phyloP scores from a whole-genome alignment of 2,329 filamentous ascomycete species.

The Pestalotiopsis sp. region DNA sequence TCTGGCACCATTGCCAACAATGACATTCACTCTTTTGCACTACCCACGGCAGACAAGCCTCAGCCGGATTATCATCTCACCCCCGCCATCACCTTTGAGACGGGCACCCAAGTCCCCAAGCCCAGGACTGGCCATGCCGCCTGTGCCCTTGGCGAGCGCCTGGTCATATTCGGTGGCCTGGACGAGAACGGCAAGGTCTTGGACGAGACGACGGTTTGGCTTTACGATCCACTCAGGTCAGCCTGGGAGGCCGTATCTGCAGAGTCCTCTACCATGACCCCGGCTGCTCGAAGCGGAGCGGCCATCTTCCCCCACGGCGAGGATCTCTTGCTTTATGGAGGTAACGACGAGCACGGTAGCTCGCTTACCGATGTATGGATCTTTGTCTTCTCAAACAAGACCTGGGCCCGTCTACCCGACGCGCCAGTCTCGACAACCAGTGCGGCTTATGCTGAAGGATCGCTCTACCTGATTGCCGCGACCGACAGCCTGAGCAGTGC shows the following conservation, averaged over 20 bases:
- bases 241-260: slow-evolving; percentile 36
- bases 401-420: slow-evolving; percentile 52
- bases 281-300: slow-evolving; percentile 34
- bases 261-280: slow-evolving; percentile 8
- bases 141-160: slow-evolving; percentile 31
- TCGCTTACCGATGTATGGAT: slow-evolving; percentile 49
- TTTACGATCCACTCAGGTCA: slow-evolving; percentile 38
- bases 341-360: slow-evolving; percentile 30
- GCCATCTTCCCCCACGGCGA: slow-evolving; percentile 40
- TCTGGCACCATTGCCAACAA: slow-evolving; percentile 46
- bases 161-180: slow-evolving; percentile 40
- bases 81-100: slow-evolving; percentile 30
- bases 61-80: slow-evolving; percentile 35
- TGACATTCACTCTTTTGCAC: slow-evolving; percentile 53
- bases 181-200: slow-evolving; percentile 30
- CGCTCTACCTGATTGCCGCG: slow-evolving; percentile 48
- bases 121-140: slow-evolving; percentile 38
- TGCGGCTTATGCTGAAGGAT: slow-evolving; percentile 45
- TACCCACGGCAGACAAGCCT: slow-evolving; percentile 45
- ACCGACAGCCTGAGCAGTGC: slow-evolving; percentile 34
- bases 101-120: slow-evolving; percentile 31
- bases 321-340: slow-evolving; percentile 54
- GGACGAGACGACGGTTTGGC: slow-evolving; percentile 37
- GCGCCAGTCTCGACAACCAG: slow-evolving; percentile 40
- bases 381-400: slow-evolving; percentile 49